These are phyloP conservation scores for Leccinum disarticulatum DNA, from an alignment of 768 basidiomycete species.

Conservation along the genomic window DNA sequence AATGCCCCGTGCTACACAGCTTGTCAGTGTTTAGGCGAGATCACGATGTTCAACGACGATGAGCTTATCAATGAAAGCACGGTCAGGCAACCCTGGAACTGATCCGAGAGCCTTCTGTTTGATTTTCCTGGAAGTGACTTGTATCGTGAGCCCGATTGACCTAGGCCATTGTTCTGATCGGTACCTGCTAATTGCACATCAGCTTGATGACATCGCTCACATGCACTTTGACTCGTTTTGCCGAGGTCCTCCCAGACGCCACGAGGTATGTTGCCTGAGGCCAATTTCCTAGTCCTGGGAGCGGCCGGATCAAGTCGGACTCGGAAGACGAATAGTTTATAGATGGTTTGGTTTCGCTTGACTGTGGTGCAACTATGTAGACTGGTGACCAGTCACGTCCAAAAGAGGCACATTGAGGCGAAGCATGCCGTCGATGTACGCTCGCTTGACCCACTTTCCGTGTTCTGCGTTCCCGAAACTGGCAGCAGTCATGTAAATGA, in stretches of 20 bases:
- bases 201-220: constrained; percentile 4
- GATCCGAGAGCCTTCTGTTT: constrained; percentile 17
- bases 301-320: constrained; percentile 18
- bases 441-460: background rate
- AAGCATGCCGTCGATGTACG: too few species aligned
- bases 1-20: constrained; percentile 18
- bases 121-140: background rate
- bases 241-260: constrained; percentile 10
- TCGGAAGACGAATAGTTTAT: background rate
- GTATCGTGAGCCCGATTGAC: background rate
- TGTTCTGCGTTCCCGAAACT: background rate
- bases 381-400: too few species aligned
- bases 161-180: background rate
- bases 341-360: background rate
- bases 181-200: constrained; percentile 4
- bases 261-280: constrained; percentile 4
- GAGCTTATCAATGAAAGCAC: constrained; percentile 9
- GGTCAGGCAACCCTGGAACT: constrained; percentile 6
- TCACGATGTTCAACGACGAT: constrained; percentile 12
- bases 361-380: too few species aligned
- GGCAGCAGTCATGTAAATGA: background rate
- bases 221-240: constrained; percentile 11
- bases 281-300: constrained; percentile 3
- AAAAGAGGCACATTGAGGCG: too few species aligned
- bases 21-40: constrained; percentile 26